Evolutionary conservation across 257 asterid genomes (phyloP).

Genomic region (Nicotiana attenuata): DNA sequence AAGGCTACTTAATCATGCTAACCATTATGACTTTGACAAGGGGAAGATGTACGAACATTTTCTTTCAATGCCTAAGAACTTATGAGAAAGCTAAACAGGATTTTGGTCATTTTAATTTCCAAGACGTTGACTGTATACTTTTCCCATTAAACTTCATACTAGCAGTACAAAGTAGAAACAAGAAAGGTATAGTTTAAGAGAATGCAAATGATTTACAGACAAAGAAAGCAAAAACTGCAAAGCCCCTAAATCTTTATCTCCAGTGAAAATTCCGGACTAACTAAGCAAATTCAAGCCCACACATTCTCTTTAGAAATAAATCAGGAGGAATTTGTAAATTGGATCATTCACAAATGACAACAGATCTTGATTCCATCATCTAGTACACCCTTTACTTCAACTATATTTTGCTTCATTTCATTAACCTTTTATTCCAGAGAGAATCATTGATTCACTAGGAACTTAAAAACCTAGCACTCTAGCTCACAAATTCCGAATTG

Average conservation of each 20-base stretch:
- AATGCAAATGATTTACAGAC: not conserved
- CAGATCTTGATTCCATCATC: not conserved
- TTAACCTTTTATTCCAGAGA: not conserved
- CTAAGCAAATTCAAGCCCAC: not conserved
- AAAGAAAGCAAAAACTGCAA: not conserved
- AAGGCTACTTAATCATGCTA: not conserved
- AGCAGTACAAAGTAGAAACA: not conserved
- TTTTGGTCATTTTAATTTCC: not conserved
- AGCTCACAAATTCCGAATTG: not conserved
- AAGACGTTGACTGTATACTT: not conserved
- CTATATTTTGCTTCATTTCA: not conserved
- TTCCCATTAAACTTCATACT: not conserved
- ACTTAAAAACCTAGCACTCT: not conserved
- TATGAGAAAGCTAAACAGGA: not conserved
- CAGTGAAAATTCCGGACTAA: not conserved
- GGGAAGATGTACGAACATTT: not conserved
- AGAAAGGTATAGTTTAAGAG: not conserved
- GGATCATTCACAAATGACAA: not conserved
- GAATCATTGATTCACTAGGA: not conserved
- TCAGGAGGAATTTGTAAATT: not conserved
- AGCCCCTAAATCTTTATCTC: not conserved
- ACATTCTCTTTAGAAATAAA: not conserved
- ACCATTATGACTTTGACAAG: not conserved
- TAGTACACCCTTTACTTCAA: not conserved
- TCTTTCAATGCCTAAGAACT: not conserved